Evolutionary conservation across 75 land plant genomes (phyloP).

Genomic region (Chamaecyparis obtusa): DNA sequence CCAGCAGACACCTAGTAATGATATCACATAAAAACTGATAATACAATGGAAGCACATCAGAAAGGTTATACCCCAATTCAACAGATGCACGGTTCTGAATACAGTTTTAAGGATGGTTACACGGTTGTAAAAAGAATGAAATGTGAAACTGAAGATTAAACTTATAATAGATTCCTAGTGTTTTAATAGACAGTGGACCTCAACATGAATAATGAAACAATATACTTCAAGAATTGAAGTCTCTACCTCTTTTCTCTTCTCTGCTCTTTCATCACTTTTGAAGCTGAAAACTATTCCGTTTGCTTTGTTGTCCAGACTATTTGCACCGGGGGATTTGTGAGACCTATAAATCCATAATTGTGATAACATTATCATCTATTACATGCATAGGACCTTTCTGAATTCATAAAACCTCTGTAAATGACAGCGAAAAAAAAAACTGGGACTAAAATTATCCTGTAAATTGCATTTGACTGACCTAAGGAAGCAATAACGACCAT

Average conservation of each 20-base stretch:
- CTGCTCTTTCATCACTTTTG: conserved; percentile 74
- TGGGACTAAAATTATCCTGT: background rate
- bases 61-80: background rate
- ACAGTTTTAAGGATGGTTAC: background rate
- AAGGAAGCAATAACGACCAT: background rate
- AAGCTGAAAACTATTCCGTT: conserved; percentile 34
- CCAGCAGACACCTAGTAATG: background rate
- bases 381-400: background rate
- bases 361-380: background rate
- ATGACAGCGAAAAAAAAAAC: background rate
- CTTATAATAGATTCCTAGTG: background rate
- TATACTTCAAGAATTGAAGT: background rate
- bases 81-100: background rate
- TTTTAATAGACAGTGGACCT: background rate
- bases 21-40: background rate
- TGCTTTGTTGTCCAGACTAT: conserved; percentile 7
- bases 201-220: background rate
- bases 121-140: background rate
- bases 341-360: conserved; percentile 15
- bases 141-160: conserved; percentile 2
- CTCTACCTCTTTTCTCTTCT: conserved; percentile 78
- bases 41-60: background rate
- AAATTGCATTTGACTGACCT: background rate
- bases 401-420: background rate
- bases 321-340: conserved; percentile 8